Conservation (phyloP, 331 rosid genomes). For the Phaseolus coccineus region DNA sequence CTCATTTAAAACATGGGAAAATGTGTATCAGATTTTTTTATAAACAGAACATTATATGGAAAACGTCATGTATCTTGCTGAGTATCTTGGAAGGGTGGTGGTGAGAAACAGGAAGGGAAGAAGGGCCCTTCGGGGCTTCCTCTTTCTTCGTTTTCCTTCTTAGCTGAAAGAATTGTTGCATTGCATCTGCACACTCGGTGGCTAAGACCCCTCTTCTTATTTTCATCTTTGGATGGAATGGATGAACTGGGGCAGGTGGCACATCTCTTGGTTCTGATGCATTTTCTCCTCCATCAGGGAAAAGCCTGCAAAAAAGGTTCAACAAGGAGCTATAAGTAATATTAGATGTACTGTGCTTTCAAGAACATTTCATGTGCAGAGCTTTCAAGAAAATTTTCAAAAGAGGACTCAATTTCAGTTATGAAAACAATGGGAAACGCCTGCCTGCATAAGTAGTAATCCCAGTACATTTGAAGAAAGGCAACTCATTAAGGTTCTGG, state of each 20-base stretch:
- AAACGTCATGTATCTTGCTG: slow-evolving; percentile 74
- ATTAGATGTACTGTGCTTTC: slow-evolving; percentile 2
- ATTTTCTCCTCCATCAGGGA: slow-evolving; percentile 70
- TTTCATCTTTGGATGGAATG: slow-evolving; percentile 89
- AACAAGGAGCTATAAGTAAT: not conserved
- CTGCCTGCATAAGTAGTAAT: not conserved
- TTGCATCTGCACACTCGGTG: slow-evolving; percentile 77
- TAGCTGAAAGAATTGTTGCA: slow-evolving; percentile 94
- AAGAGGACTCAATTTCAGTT: not conserved
- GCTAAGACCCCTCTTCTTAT: slow-evolving; percentile 80
- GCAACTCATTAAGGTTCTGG: not conserved
- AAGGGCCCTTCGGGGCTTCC: slow-evolving; percentile 46
- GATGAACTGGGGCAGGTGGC: slow-evolving; percentile 84
- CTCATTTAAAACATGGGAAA: slow-evolving; percentile 34
- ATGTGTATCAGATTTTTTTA: slow-evolving; percentile 45
- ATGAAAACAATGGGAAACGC: slow-evolving; percentile 22
- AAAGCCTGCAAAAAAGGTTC: slow-evolving; percentile 63
- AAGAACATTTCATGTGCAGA: slow-evolving; percentile 20
- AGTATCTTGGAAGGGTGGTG: slow-evolving; percentile 74
- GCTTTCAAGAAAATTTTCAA: slow-evolving; percentile 18
- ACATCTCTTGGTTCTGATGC: slow-evolving; percentile 55
- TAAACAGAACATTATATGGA: slow-evolving; percentile 79
- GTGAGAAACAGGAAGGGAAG: slow-evolving; percentile 48
- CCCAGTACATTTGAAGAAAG: slow-evolving; percentile 1
- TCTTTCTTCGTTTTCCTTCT: slow-evolving; percentile 75